Evolutionary conservation across 2,329 filamentous ascomycete species (phyloP).

Genomic region (Verticillium klebahnii): DNA sequence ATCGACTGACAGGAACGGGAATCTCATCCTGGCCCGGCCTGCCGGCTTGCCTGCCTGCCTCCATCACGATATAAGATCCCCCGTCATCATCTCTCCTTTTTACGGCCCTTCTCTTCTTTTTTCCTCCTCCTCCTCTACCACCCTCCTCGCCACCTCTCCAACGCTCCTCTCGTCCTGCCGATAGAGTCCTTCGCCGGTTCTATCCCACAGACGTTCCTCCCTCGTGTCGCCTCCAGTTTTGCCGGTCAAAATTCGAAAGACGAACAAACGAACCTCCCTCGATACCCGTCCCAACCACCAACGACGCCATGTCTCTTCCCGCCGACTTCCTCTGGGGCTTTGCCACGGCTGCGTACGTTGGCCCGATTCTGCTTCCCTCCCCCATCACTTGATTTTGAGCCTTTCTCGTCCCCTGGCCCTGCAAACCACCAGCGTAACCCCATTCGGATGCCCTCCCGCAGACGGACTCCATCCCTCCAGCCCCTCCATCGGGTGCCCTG

Average conservation of each 20-base stretch:
- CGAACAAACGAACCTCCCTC: not conserved
- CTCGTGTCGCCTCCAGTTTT: not conserved
- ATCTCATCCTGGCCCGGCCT: not conserved
- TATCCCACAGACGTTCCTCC: not conserved
- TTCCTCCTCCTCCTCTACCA: slow-evolving; percentile 2
- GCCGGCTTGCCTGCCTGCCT: not conserved
- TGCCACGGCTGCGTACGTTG: slow-evolving; percentile 66
- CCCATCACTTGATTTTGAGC: not conserved
- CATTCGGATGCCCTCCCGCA: not conserved
- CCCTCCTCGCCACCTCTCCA: not conserved
- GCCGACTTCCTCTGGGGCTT: slow-evolving; percentile 76
- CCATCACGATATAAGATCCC: not conserved
- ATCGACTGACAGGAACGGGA: not conserved
- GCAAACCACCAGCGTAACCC: not conserved
- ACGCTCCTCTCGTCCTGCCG: not conserved
- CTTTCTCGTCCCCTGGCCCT: not conserved
- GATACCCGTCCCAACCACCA: not conserved
- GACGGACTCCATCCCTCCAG: not conserved
- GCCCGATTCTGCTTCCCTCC: not conserved
- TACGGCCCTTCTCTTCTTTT: not conserved
- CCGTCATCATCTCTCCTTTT: not conserved
- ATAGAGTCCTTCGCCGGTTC: not conserved
- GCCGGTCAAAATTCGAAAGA: not conserved
- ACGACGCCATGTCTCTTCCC: slow-evolving; percentile 51
- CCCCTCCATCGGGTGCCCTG: not conserved